Evolutionary conservation across 1,139 yeast species (phyloP).

Genomic region (Candida frijolesensis): DNA sequence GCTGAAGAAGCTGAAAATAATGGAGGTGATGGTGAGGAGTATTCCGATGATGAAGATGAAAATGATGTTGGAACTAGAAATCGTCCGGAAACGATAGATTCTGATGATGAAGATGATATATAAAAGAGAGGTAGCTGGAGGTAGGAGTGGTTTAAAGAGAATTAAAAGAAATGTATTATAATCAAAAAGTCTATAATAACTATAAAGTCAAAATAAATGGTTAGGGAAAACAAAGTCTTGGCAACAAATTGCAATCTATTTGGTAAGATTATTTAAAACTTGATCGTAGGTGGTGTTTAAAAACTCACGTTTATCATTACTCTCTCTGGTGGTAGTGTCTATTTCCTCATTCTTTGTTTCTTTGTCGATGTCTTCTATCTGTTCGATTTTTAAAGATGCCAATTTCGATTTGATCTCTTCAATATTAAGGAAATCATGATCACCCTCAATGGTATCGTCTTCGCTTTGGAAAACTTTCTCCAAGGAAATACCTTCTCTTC

Average conservation of each 20-base stretch:
- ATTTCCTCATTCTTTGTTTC: conserved; percentile 7
- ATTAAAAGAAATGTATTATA: conserved; percentile 5
- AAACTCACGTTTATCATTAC: not conserved
- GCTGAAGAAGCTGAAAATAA: conserved; percentile 59
- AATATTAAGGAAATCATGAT: conserved; percentile 19
- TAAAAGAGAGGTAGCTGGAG: conserved; percentile 3
- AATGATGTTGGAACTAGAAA: conserved; percentile 16
- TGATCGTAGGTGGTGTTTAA: conserved; percentile 54
- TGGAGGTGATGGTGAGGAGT: conserved; percentile 27
- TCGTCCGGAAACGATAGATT: conserved; percentile 24
- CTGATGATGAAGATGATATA: conserved; percentile 34
- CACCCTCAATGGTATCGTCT: conserved; percentile 7
- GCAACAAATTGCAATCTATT: not conserved
- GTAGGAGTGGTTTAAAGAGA: not conserved
- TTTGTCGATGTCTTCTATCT: conserved; percentile 7
- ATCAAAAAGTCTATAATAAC: conserved; percentile 3
- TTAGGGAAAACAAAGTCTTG: not conserved
- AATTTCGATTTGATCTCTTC: conserved; percentile 23
- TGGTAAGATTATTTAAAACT: conserved; percentile 41
- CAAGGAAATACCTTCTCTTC: conserved; percentile 53
- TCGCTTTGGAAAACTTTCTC: conserved; percentile 48
- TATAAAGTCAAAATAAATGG: not conserved
- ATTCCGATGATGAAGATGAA: conserved; percentile 42
- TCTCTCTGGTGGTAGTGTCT: conserved; percentile 7
- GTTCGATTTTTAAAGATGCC: conserved; percentile 15